These are phyloP conservation scores for Aspergillus sojae DNA, from an alignment of 2,329 filamentous ascomycete species.

Conservation along the genomic window DNA sequence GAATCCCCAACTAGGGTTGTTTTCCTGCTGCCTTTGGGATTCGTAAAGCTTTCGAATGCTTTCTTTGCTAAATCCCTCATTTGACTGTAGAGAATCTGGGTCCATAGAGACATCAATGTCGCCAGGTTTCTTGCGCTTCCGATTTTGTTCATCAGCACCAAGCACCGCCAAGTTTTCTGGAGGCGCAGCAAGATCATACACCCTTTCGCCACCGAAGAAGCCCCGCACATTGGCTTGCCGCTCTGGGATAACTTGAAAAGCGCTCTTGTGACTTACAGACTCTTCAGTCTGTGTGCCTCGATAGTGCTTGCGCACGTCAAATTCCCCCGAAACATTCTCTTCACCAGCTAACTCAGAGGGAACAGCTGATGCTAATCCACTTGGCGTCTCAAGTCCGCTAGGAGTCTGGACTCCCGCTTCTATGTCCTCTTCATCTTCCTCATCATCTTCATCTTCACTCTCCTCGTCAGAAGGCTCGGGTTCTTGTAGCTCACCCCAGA, in stretches of 20 bases:
- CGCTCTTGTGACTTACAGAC: conserved; percentile 69
- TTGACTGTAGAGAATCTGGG: conserved; percentile 73
- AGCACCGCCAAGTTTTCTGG: conserved; percentile 69
- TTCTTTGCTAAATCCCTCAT: conserved; percentile 81
- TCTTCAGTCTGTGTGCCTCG: conserved; percentile 89
- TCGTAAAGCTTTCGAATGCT: conserved; percentile 82
- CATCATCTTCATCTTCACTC: conserved; percentile 71
- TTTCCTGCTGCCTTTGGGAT: conserved; percentile 64
- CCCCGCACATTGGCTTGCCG: conserved; percentile 81
- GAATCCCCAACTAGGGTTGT: conserved; percentile 71
- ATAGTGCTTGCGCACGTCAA: conserved; percentile 85
- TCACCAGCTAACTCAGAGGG: conserved; percentile 77
- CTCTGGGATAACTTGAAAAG: conserved; percentile 89
- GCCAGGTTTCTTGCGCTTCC: conserved; percentile 93
- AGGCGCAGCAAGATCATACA: conserved; percentile 77
- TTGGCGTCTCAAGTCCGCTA: conserved; percentile 76
- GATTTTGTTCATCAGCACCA: conserved; percentile 73
- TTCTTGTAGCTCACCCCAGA: conserved; percentile 91
- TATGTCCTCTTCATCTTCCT: conserved; percentile 53
- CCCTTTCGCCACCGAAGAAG: conserved; percentile 94
- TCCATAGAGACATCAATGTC: conserved; percentile 94
- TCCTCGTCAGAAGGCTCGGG: conserved; percentile 72
- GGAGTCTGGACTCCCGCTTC: conserved; percentile 65
- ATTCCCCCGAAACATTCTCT: conserved; percentile 79
- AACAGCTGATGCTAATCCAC: conserved; percentile 76